Evolutionary conservation across 495 filamentous ascomycete genomes (phyloP).

Genomic region (Aspergillus haitiensis): DNA sequence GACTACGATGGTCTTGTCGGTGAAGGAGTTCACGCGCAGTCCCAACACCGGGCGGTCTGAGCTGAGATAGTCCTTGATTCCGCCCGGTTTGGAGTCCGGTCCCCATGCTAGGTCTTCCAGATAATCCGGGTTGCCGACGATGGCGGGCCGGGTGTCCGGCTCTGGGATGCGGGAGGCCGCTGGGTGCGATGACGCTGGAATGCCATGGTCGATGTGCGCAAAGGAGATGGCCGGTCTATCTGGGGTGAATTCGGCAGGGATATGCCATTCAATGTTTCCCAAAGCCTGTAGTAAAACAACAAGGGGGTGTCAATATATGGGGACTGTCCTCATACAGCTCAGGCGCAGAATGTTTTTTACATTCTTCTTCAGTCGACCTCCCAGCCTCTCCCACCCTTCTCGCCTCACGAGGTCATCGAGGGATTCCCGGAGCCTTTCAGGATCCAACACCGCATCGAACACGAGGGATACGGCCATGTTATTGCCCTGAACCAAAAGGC

Average conservation of each 20-base stretch:
- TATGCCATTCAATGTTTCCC: slow-evolving; percentile 45
- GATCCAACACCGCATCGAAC: slow-evolving; percentile 53
- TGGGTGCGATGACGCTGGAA: slow-evolving; percentile 33
- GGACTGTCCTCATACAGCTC: neutral
- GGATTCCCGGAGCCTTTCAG: slow-evolving; percentile 40
- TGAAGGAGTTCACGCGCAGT: slow-evolving; percentile 51
- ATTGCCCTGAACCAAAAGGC: slow-evolving; percentile 26
- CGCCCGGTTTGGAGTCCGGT: slow-evolving; percentile 23
- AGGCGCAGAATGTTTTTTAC: slow-evolving; percentile 25
- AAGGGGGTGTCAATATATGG: neutral
- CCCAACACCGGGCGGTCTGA: slow-evolving; percentile 48
- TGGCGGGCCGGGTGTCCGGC: slow-evolving; percentile 16
- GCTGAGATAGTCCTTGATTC: slow-evolving; percentile 44
- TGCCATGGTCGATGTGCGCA: slow-evolving; percentile 34
- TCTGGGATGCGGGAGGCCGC: slow-evolving; percentile 31
- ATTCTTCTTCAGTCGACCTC: slow-evolving; percentile 45
- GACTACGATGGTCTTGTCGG: slow-evolving; percentile 49
- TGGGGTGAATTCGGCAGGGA: slow-evolving; percentile 38
- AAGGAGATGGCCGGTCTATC: slow-evolving; percentile 39
- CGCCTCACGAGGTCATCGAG: slow-evolving; percentile 40
- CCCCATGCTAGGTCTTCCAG: slow-evolving; percentile 25
- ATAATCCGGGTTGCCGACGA: slow-evolving; percentile 25
- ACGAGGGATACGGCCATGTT: slow-evolving; percentile 36
- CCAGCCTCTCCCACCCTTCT: slow-evolving; percentile 48
- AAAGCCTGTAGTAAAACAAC: slow-evolving; percentile 18